Base-by-base conservation (phyloP, 202 grass and related monocot species). In the Brachypodium distachyon region DNA sequence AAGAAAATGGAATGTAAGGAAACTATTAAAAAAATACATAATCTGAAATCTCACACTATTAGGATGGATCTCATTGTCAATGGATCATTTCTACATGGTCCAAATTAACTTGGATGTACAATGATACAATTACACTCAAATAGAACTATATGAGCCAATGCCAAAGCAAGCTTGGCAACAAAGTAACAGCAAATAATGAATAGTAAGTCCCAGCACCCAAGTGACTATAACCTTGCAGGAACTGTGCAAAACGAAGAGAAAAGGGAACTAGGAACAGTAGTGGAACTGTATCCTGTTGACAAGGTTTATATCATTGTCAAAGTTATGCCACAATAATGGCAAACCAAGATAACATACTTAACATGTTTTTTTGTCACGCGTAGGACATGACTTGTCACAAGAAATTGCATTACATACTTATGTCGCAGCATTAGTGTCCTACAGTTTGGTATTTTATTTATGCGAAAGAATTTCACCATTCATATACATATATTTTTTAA, bases 261-360 rank as follows among this genome's bases (percentile, higher is more conserved):
- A 36, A 4, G 16, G 78, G 9, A 48, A 57, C 17, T 54, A 54
- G 26, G 58, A 67, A 80, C 41, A 59, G 18, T 61, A 54, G 62
- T 43, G 40, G 47, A 12, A 39, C 49, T 37, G 26, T 13, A 87
- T 65, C 31, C 41, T 50, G 28, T 70, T 62, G 18, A 65, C 29
- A 44, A n/a, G 17, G 29, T 49, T 39, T 49, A 46, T 39, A 77
- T 22, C 23, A 77, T 39, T 72, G 23, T 2, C 9, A 82, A 72
- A 61, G 22, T 29, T 38, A 31, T 6, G 33, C 18, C 23, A 0
- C 3, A 67, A 58, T 74, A 23, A 34, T 59, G 48, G 51, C 5
- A 9, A 42, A 74, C 58, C 19, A 50, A 58, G 50, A 57, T 19
- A 77, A 59, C n/a, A 78, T 66, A 73, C 58, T 67, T 58, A 73